Conservation (phyloP, 2,329 filamentous ascomycete species). For the Phyllosticta paracitricarpa region DNA sequence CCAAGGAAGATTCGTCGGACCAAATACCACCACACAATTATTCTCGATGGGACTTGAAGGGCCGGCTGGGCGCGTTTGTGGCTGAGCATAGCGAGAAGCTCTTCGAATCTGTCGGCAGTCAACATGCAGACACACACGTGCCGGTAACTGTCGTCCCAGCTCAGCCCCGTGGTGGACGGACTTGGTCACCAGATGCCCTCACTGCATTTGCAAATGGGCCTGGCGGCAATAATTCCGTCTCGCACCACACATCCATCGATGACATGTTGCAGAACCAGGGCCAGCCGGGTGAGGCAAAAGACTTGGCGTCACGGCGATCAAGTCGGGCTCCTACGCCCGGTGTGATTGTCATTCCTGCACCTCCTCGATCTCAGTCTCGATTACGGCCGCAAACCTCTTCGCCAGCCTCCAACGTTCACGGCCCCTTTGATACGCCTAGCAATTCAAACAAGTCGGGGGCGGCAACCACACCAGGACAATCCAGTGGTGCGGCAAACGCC, state of each 20-base stretch:
- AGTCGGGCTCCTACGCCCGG: not conserved
- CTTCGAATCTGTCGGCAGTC: conserved; percentile 26
- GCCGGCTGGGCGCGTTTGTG: conserved; percentile 38
- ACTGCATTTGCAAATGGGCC: not conserved
- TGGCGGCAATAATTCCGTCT: not conserved
- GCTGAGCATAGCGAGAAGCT: conserved; percentile 39
- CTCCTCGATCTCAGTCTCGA: not conserved
- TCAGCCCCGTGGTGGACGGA: conserved; percentile 42
- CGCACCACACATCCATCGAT: not conserved
- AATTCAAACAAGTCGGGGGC: not conserved
- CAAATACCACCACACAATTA: conserved; percentile 28
- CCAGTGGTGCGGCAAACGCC: not conserved
- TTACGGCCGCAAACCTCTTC: not conserved
- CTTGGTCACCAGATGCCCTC: conserved; percentile 41
- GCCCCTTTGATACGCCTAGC: not conserved
- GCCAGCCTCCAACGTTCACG: not conserved
- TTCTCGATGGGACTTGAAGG: conserved; percentile 34
- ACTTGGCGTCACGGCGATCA: not conserved
- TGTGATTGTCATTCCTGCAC: not conserved
- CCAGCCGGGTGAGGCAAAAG: not conserved
- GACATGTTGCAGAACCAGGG: not conserved
- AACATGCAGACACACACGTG: conserved; percentile 31
- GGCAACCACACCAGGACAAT: not conserved
- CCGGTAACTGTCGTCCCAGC: conserved; percentile 54
- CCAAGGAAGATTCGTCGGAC: conserved; percentile 18